Percentiles rank a stretch among this genome's conserved stretches.
Evolutionary conservation across 345 rosid species (phyloP).

Genomic region (Eucalyptus dawsonii): DNA sequence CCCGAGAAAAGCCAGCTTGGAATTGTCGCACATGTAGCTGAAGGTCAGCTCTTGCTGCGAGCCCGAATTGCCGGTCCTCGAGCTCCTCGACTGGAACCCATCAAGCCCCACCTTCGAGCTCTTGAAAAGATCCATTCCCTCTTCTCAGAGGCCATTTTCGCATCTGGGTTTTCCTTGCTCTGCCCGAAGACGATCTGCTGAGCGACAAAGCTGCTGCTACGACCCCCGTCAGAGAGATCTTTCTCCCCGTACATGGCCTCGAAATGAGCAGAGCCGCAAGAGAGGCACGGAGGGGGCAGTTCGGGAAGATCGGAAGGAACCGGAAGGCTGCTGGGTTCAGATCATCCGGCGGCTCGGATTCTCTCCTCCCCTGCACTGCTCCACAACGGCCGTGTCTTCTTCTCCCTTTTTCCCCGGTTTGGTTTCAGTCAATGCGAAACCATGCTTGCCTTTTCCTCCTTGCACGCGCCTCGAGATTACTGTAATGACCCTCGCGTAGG

Average conservation of each 20-base stretch:
- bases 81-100: slow-evolving; percentile 33
- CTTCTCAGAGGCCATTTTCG: slow-evolving; percentile 5
- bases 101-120: slow-evolving; percentile 31
- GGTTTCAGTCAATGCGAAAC: background rate
- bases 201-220: slow-evolving; percentile 4
- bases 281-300: background rate
- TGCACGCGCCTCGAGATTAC: background rate
- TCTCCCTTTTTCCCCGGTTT: background rate
- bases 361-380: background rate
- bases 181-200: slow-evolving; percentile 2
- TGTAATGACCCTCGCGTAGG: background rate
- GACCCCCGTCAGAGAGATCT: slow-evolving; percentile 30
- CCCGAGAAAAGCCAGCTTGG: slow-evolving; percentile 10
- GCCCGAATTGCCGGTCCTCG: slow-evolving; percentile 16
- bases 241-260: slow-evolving; percentile 57
- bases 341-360: background rate
- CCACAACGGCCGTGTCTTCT: background rate
- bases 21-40: slow-evolving; percentile 77
- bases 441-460: background rate
- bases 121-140: slow-evolving; percentile 46
- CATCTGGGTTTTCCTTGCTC: slow-evolving; percentile 17
- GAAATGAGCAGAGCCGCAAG: background rate
- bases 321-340: background rate
- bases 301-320: background rate
- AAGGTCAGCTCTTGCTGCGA: slow-evolving; percentile 63